Evolutionary conservation across 345 rosid genomes (phyloP).

Genomic region (Eucalyptus sideroxylon): DNA sequence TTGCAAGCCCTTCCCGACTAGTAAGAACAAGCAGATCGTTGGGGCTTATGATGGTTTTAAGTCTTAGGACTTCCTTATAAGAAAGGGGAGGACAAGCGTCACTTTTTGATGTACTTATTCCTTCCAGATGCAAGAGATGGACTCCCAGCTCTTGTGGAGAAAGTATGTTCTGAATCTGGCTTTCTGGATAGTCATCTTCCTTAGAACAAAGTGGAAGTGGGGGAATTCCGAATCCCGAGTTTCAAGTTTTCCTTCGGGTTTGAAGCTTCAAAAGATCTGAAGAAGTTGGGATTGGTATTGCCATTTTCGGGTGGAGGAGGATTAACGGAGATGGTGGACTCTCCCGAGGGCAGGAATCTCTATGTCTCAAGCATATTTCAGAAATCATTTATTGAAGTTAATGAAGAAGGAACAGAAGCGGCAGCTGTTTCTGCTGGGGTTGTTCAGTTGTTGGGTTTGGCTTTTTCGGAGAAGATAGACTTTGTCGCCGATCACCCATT

Average conservation of each 20-base stretch:
- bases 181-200: slow-evolving; percentile 2
- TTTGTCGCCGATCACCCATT: slow-evolving; percentile 1
- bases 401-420: slow-evolving; percentile 2
- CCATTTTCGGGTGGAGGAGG: neutral
- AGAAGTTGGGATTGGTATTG: neutral
- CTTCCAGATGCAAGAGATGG: slow-evolving; percentile 40
- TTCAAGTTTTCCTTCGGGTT: slow-evolving; percentile 1
- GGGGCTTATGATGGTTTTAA: slow-evolving; percentile 43
- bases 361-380: neutral
- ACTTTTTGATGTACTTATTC: slow-evolving; percentile 63
- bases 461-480: neutral
- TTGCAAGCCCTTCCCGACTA: slow-evolving; percentile 48
- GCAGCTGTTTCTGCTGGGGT: slow-evolving; percentile 6
- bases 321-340: neutral
- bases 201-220: neutral
- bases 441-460: neutral
- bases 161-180: neutral
- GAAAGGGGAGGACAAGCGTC: slow-evolving; percentile 53
- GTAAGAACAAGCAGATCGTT: slow-evolving; percentile 44
- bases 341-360: neutral
- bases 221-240: neutral
- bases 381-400: slow-evolving; percentile 1
- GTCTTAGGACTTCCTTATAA: slow-evolving; percentile 68
- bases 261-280: neutral
- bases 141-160: neutral